A percentile compares a stretch with the other conserved stretches of the same genome.
Evolutionary conservation across 2,329 filamentous ascomycete species (phyloP).

Genomic region (Penicillium hesseltinei): DNA sequence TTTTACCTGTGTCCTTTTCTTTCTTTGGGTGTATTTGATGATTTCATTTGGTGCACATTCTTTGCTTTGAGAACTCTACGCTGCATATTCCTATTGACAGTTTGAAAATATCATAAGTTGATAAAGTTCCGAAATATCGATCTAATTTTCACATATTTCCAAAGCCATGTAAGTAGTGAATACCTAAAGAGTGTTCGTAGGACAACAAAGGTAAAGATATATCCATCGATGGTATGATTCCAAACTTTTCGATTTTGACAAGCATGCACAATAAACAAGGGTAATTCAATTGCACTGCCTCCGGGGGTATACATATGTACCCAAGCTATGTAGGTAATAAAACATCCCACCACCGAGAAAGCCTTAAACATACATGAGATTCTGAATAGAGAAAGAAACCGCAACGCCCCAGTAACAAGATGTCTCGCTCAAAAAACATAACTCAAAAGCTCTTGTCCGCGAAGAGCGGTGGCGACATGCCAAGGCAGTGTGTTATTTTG

Average conservation of each 20-base stretch:
- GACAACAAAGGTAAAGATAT: not conserved
- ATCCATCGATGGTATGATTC: not conserved
- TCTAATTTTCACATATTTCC: not conserved
- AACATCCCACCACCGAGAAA: constrained; percentile 10
- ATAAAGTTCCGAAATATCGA: not conserved
- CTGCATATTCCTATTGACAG: not conserved
- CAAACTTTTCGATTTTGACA: not conserved
- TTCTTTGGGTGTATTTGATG: not conserved
- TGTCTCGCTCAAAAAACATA: constrained; percentile 37
- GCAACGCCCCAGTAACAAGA: constrained; percentile 9
- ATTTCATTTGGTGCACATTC: constrained; percentile 2
- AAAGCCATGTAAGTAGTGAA: not conserved
- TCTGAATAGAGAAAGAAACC: not conserved
- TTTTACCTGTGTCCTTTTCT: not conserved
- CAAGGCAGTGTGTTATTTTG: constrained; percentile 46
- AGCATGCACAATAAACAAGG: not conserved
- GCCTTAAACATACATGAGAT: constrained; percentile 5
- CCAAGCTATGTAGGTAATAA: not conserved
- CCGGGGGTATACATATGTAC: constrained; percentile 9
- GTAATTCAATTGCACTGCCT: constrained; percentile 15
- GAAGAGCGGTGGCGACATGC: constrained; percentile 48
- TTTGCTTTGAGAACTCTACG: not conserved
- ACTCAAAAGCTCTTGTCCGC: constrained; percentile 43
- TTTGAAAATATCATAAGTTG: not conserved
- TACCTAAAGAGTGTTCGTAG: not conserved